Percentiles rank a stretch among this genome's conserved stretches.
Conservation (phyloP, 352 stramenopile genomes). For the Phytopythium cucurbitacearum region DNA sequence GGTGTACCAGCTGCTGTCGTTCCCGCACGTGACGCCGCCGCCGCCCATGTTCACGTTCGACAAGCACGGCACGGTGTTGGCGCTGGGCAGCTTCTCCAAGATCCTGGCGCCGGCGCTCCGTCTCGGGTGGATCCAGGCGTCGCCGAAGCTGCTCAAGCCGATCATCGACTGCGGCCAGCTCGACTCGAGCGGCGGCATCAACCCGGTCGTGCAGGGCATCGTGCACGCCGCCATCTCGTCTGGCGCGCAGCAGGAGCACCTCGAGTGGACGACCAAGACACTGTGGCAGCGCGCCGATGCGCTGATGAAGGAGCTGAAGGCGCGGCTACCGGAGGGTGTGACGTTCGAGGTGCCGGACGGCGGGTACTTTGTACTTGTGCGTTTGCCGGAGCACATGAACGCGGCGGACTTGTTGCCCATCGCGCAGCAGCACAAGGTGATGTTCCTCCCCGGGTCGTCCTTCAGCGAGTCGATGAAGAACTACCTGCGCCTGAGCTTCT, state of each 20-base stretch:
- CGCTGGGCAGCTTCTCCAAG: conserved; percentile 94
- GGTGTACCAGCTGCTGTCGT: conserved; percentile 95
- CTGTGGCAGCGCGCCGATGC: conserved; percentile 71
- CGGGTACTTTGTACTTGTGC: conserved; percentile 89
- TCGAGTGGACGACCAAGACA: conserved; percentile 69
- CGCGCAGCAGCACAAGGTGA: conserved; percentile 85
- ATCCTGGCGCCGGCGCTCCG: conserved; percentile 91
- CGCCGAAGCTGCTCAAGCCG: conserved; percentile 60
- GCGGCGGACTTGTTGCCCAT: conserved; percentile 69
- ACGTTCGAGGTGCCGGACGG: conserved; percentile 81
- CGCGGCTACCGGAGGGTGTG: conserved; percentile 38
- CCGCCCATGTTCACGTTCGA: conserved; percentile 85
- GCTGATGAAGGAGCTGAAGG: conserved; percentile 75
- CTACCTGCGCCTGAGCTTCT: conserved; percentile 84
- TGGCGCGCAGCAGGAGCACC: conserved; percentile 68
- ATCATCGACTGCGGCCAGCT: conserved; percentile 87
- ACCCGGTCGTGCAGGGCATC: conserved; percentile 89
- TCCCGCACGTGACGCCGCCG: conserved; percentile 78
- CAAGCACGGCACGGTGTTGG: conserved; percentile 74
- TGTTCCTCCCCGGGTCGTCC: conserved; percentile 76
- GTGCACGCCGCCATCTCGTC: conserved; percentile 69
- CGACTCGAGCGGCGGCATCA: conserved; percentile 90
- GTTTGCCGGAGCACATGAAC: conserved; percentile 72
- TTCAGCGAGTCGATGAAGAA: conserved; percentile 88
- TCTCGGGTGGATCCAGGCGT: conserved; percentile 85